Evolutionary conservation across 1,284 basidiomycete species (phyloP).

Genomic region (Ganoderma meredithae): DNA sequence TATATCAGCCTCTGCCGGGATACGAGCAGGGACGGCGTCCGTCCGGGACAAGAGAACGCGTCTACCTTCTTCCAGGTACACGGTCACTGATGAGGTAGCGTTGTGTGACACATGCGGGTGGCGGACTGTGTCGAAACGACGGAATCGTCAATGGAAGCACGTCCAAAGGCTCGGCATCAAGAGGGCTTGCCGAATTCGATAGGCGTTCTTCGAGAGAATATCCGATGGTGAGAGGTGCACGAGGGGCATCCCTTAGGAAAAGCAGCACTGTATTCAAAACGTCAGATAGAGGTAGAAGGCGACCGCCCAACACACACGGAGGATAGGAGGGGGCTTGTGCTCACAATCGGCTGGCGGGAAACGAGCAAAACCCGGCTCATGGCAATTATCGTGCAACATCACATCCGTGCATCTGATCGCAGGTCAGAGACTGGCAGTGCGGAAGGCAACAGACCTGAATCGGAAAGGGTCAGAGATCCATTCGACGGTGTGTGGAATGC

Average conservation of each 20-base stretch:
- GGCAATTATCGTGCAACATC: background rate
- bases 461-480: conserved; percentile 2
- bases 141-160: conserved; percentile 12
- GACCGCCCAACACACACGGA: background rate
- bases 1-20: background rate
- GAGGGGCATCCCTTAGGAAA: background rate
- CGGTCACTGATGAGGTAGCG: conserved; percentile 16
- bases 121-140: conserved; percentile 4
- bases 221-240: background rate
- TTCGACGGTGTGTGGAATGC: background rate
- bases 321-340: background rate
- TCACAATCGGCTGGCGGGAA: background rate
- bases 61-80: conserved; percentile 14
- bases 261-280: background rate
- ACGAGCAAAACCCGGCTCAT: background rate
- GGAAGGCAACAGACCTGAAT: background rate
- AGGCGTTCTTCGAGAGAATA: background rate
- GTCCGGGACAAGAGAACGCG: background rate
- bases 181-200: conserved; percentile 5
- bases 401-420: background rate
- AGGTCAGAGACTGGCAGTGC: background rate
- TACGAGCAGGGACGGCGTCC: background rate
- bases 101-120: conserved; percentile 13
- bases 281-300: background rate
- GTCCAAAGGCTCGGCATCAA: conserved; percentile 19